Conservation (phyloP, 192 early-diverging fungal genomes). For the Coemansia javaensis region DNA sequence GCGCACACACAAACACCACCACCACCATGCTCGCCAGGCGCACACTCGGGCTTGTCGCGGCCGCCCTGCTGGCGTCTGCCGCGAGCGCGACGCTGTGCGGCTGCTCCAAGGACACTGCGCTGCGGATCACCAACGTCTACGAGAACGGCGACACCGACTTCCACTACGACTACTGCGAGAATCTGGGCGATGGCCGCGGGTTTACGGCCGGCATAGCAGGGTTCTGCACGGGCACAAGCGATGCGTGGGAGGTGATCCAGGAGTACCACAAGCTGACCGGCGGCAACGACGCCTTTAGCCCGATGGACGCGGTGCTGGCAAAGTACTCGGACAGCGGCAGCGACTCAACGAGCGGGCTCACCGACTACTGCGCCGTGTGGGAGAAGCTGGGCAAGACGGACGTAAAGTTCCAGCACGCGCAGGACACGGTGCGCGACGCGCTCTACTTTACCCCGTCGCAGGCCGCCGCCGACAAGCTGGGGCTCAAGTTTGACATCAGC, state of each 20-base stretch:
- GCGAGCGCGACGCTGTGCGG: constrained; percentile 7
- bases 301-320: constrained; percentile 18
- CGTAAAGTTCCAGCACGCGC: constrained; percentile 36
- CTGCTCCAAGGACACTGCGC: constrained; percentile 26
- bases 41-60: no score
- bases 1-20: no score
- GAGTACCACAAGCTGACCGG: constrained; percentile 36
- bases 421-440: constrained; percentile 29
- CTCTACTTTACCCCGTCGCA: constrained; percentile 44
- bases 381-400: constrained; percentile 30
- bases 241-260: constrained; percentile 50
- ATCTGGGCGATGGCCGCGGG: constrained; percentile 32
- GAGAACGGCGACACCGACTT: constrained; percentile 31
- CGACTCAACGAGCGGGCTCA: constrained; percentile 33
- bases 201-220: constrained; percentile 37
- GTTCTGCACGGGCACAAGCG: constrained; percentile 45
- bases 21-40: no score
- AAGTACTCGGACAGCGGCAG: constrained; percentile 10
- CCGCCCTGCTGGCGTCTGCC: no score
- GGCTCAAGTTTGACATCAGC: constrained; percentile 26
- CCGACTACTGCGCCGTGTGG: constrained; percentile 51
- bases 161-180: constrained; percentile 40
- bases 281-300: constrained; percentile 26
- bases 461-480: constrained; percentile 20
- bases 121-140: constrained; percentile 27